A percentile compares a stretch with the other conserved stretches of the same genome.
Conservation (phyloP, 306 rosid species). For the cucumber (Cucumis sativus) region Cucumber_9930_V3 NC_026658.2:897501-898000, state of each 20-base stretch:
- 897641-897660: conserved; percentile 59
- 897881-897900: conserved; percentile 86
- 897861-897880: conserved; percentile 85
- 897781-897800: conserved; percentile 48
- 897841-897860: conserved; percentile 82
- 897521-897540: conserved; percentile 66
- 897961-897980: conserved; percentile 34
- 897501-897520: conserved; percentile 69
- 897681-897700: conserved; percentile 53
- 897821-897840: conserved; percentile 87
- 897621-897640: conserved; percentile 73
- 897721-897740: conserved; percentile 61
- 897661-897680: conserved; percentile 95
- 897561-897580: conserved; percentile 63
- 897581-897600: conserved; percentile 87
- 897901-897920: conserved; percentile 79
- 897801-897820: conserved; percentile 70
- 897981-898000: neutral
- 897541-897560: conserved; percentile 49
- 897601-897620: conserved; percentile 70
- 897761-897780: conserved; percentile 86
- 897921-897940: conserved; percentile 45
- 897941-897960: conserved; percentile 48
- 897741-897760: conserved; percentile 40
- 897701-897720: conserved; percentile 55